These are phyloP conservation scores for Mariannaea sp. DNA, from an alignment of 2,329 filamentous ascomycete genomes.

Conservation along the genomic window DNA sequence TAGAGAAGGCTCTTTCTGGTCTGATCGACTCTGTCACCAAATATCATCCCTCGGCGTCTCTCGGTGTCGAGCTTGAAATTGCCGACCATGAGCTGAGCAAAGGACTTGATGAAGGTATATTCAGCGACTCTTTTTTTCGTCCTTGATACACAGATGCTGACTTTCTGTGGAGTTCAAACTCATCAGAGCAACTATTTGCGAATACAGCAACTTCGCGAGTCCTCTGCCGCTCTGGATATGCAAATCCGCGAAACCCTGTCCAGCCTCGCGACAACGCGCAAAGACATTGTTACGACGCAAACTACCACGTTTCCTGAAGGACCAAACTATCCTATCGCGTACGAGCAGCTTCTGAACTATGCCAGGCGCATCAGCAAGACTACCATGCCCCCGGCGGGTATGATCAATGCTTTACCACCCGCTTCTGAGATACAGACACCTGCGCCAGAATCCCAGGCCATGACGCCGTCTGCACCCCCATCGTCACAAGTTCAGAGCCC, in stretches of 20 bases:
- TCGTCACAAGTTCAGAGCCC: slow-evolving; percentile 44
- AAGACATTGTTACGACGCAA: slow-evolving; percentile 69
- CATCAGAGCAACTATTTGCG: slow-evolving; percentile 77
- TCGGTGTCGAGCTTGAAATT: slow-evolving; percentile 70
- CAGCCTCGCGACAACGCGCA: slow-evolving; percentile 73
- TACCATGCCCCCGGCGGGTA: slow-evolving; percentile 70
- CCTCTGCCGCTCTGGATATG: slow-evolving; percentile 67
- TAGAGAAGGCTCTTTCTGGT: slow-evolving; percentile 68
- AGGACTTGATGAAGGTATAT: slow-evolving; percentile 69
- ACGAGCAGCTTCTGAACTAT: slow-evolving; percentile 76
- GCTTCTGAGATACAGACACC: slow-evolving; percentile 41
- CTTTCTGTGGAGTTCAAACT: slow-evolving; percentile 58
- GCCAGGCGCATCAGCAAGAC: slow-evolving; percentile 81
- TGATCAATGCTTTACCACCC: slow-evolving; percentile 47
- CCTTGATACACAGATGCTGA: slow-evolving; percentile 9
- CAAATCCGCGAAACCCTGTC: slow-evolving; percentile 74
- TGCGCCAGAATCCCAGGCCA: slow-evolving; percentile 38
- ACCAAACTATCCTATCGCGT: slow-evolving; percentile 63
- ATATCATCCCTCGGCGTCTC: slow-evolving; percentile 74
- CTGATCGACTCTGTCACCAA: slow-evolving; percentile 81
- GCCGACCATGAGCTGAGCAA: slow-evolving; percentile 71
- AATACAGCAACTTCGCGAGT: slow-evolving; percentile 70
- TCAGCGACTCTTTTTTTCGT: neutral
- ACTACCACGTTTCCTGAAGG: slow-evolving; percentile 59
- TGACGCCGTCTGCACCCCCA: slow-evolving; percentile 42